phyloP scores from a whole-genome alignment of 345 rosid species.

The Lagerstroemia speciosa region DNA sequence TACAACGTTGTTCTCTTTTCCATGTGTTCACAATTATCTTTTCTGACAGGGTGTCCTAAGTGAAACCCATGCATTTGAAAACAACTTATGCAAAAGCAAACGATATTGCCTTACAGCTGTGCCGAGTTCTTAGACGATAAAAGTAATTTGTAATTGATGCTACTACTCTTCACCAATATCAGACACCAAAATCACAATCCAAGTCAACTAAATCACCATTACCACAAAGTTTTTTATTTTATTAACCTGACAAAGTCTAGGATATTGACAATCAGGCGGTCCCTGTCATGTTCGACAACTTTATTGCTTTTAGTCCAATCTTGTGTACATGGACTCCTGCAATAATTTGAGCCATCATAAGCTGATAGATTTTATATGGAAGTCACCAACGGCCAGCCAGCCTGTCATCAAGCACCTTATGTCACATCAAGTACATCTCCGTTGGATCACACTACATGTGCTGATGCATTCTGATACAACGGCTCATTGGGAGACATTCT shows the following conservation, averaged over 20 bases:
- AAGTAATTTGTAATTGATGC: background rate
- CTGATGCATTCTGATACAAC: background rate
- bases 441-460: background rate
- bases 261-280: slow-evolving; percentile 10
- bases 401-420: slow-evolving; percentile 3
- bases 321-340: background rate
- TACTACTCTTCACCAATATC: background rate
- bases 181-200: background rate
- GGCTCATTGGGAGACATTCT: background rate
- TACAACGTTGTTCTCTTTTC: too few species aligned
- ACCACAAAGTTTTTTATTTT: background rate
- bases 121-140: background rate
- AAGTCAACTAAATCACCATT: background rate
- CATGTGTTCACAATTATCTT: too few species aligned
- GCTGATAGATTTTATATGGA: background rate
- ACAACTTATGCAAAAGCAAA: background rate
- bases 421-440: slow-evolving; percentile 1
- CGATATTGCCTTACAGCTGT: background rate
- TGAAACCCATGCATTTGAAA: background rate
- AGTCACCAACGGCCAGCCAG: background rate
- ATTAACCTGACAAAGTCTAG: background rate
- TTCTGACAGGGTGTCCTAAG: too few species aligned
- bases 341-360: background rate
- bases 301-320: background rate
- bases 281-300: slow-evolving; percentile 6